These are phyloP conservation scores for Strobilomyces echinocephalus DNA, from an alignment of 768 basidiomycete species.

Conservation along the genomic window DNA sequence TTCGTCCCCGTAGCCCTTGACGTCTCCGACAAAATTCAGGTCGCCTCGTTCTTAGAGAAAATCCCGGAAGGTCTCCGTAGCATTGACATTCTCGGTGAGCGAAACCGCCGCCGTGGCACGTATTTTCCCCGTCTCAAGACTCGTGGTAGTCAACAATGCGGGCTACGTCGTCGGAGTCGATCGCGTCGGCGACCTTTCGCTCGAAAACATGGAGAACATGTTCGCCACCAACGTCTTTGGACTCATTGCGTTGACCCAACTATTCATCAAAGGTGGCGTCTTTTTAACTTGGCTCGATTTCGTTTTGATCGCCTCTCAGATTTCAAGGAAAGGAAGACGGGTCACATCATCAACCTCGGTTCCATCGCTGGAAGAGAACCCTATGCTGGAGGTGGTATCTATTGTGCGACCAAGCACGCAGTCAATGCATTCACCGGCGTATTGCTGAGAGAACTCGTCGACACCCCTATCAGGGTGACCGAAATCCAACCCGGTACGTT, in stretches of 20 bases:
- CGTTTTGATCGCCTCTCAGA: slow-evolving; percentile 38
- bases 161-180: slow-evolving; percentile 90
- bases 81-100: slow-evolving; percentile 79
- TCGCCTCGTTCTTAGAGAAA: slow-evolving; percentile 65
- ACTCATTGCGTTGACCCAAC: slow-evolving; percentile 77
- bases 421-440: slow-evolving; percentile 83
- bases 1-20: slow-evolving; percentile 72
- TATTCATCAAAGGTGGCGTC: slow-evolving; percentile 51
- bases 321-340: slow-evolving; percentile 71
- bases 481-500: slow-evolving; percentile 85
- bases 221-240: slow-evolving; percentile 80
- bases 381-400: slow-evolving; percentile 88
- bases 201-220: slow-evolving; percentile 79
- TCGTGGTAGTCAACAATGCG: slow-evolving; percentile 61
- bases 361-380: slow-evolving; percentile 86
- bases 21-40: slow-evolving; percentile 70
- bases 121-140: not conserved
- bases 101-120: not conserved
- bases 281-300: not conserved
- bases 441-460: slow-evolving; percentile 81
- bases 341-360: slow-evolving; percentile 93
- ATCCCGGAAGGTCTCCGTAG: slow-evolving; percentile 65
- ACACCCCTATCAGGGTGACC: slow-evolving; percentile 88
- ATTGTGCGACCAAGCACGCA: slow-evolving; percentile 87
- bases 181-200: slow-evolving; percentile 74